Evolutionary conservation across 495 filamentous ascomycete genomes (phyloP).

Genomic region (Penicillium coffeae): DNA sequence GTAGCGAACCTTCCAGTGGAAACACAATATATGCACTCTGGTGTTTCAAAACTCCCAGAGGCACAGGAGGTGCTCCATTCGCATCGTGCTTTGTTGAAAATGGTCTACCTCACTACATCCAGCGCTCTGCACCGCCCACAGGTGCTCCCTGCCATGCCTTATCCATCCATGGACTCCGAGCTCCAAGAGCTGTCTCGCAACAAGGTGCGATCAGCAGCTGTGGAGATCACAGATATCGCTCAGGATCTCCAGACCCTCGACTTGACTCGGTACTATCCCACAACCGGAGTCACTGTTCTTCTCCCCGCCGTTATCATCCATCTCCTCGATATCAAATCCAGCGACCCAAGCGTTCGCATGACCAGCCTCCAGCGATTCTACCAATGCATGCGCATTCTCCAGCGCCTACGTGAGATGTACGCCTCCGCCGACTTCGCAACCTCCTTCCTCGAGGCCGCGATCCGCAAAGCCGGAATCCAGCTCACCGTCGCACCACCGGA

Average conservation of each 20-base stretch:
- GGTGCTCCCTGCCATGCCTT: slow-evolving; percentile 69
- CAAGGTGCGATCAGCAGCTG: slow-evolving; percentile 73
- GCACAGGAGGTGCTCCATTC: slow-evolving; percentile 59
- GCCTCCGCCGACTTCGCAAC: slow-evolving; percentile 82
- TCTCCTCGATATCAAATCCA: slow-evolving; percentile 81
- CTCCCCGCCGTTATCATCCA: slow-evolving; percentile 90
- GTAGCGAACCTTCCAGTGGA: slow-evolving; percentile 60
- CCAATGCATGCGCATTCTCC: slow-evolving; percentile 81
- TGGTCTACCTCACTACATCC: slow-evolving; percentile 84
- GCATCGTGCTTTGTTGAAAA: slow-evolving; percentile 75
- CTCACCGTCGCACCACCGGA: slow-evolving; percentile 41
- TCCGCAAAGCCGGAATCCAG: slow-evolving; percentile 71
- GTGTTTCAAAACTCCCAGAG: slow-evolving; percentile 39
- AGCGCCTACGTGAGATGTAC: slow-evolving; percentile 76
- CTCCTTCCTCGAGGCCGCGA: slow-evolving; percentile 79
- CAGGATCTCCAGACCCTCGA: slow-evolving; percentile 63
- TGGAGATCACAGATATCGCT: slow-evolving; percentile 76
- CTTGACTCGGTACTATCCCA: slow-evolving; percentile 75
- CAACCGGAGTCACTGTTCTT: slow-evolving; percentile 82
- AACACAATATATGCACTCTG: slow-evolving; percentile 56
- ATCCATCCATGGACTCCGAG: slow-evolving; percentile 53
- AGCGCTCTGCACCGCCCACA: slow-evolving; percentile 86
- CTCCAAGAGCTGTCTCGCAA: slow-evolving; percentile 73
- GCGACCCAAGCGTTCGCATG: slow-evolving; percentile 61
- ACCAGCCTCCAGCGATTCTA: slow-evolving; percentile 71